Conservation (phyloP, 805 yeast species). For the Candida dendrica region DNA sequence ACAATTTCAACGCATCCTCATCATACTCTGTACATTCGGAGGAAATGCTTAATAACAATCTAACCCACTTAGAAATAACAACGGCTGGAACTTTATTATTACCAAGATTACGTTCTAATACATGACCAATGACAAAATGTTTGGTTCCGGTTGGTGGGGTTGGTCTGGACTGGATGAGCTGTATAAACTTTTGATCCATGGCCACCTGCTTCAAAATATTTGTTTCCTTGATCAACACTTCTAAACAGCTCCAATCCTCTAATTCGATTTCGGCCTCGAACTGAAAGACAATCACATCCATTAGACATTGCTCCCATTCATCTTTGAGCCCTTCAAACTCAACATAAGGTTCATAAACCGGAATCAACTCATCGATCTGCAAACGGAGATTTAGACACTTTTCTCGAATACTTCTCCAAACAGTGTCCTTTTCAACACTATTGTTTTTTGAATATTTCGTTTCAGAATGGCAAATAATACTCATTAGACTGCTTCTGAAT, state of each 20-base stretch:
- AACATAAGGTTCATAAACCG: conserved; percentile 4
- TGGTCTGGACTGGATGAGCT: background rate
- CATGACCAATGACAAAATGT: conserved; percentile 7
- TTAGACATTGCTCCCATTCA: conserved; percentile 15
- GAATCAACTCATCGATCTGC: conserved; percentile 9
- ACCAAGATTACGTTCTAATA: conserved; percentile 20
- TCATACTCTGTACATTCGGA: background rate
- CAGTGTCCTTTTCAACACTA: conserved; percentile 2
- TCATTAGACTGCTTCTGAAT: conserved; percentile 9
- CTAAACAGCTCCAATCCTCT: conserved; percentile 15
- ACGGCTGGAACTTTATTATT: conserved; percentile 6
- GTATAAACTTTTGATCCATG: background rate
- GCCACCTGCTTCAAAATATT: conserved; percentile 2
- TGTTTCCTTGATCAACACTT: conserved; percentile 15
- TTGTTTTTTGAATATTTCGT: background rate
- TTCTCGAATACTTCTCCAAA: conserved; percentile 7
- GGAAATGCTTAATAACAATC: conserved; percentile 15
- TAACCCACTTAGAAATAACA: conserved; percentile 23
- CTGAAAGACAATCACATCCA: conserved; percentile 16
- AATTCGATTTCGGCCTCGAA: conserved; percentile 19
- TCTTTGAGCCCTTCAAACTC: conserved; percentile 7
- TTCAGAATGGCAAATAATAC: conserved; percentile 12
- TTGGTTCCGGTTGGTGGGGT: background rate
- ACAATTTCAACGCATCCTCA: conserved; percentile 2
- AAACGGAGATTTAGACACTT: conserved; percentile 8